Percentiles rank a stretch among this genome's conserved stretches.
These are phyloP conservation scores for Tetracladium maxilliforme DNA, from an alignment of 2,329 filamentous ascomycete genomes.

Conservation along the genomic window DNA sequence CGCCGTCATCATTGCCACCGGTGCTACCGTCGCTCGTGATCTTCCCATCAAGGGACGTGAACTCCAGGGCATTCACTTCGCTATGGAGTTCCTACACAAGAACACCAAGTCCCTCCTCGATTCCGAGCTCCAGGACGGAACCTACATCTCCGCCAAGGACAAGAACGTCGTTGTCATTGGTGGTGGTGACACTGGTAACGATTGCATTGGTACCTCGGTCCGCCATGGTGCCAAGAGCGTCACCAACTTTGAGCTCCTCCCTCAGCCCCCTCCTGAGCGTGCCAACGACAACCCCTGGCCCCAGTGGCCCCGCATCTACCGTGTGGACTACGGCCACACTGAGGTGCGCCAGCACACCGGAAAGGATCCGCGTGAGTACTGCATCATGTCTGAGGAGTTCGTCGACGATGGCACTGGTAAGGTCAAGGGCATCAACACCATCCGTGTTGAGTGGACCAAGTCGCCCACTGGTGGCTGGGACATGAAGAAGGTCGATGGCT, in stretches of 20 bases:
- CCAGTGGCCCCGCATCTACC: constrained; percentile 95
- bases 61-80: constrained; percentile 82
- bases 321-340: constrained; percentile 93
- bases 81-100: constrained; percentile 94
- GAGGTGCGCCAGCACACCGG: constrained; percentile 95
- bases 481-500: constrained; percentile 93
- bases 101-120: constrained; percentile 97
- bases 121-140: constrained; percentile 67
- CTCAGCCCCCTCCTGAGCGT: constrained; percentile 81
- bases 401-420: constrained; percentile 76
- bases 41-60: constrained; percentile 81
- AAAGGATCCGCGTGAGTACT: constrained; percentile 91
- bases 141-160: constrained; percentile 88
- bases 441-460: constrained; percentile 93
- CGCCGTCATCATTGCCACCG: constrained; percentile 81
- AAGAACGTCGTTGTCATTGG: constrained; percentile 96
- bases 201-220: constrained; percentile 93
- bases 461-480: constrained; percentile 84
- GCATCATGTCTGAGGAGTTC: constrained; percentile 96
- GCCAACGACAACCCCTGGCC: constrained; percentile 95
- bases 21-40: constrained; percentile 85
- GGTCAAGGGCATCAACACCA: constrained; percentile 91
- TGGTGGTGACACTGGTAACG: constrained; percentile 94
- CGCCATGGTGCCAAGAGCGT: constrained; percentile 93
- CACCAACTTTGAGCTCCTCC: constrained; percentile 90